A percentile compares a stretch with the other conserved stretches of the same genome.
Evolutionary conservation across 2,329 filamentous ascomycete genomes (phyloP).

Genomic region (Talaromyces verruculosus): DNA sequence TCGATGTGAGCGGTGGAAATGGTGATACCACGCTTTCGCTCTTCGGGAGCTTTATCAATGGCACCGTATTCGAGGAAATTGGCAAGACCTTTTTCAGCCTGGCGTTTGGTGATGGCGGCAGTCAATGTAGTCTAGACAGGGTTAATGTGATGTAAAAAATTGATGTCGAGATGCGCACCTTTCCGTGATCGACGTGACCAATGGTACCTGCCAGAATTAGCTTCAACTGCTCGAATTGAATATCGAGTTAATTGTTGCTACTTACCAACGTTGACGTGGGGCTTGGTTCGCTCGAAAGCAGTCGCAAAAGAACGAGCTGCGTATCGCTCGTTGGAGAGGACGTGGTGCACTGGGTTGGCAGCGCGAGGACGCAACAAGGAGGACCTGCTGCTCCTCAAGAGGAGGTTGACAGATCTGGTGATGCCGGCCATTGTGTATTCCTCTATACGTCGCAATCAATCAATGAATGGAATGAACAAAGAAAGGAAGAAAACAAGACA

Average conservation of each 20-base stretch:
- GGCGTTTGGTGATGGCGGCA: constrained; percentile 97
- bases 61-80: constrained; percentile 95
- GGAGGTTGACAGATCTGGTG: constrained; percentile 72
- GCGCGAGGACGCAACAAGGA: constrained; percentile 68
- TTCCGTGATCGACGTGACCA: constrained; percentile 99
- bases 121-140: constrained; percentile 82
- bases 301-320: constrained; percentile 58
- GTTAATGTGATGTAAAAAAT: background rate
- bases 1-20: constrained; percentile 98
- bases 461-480: constrained; percentile 26
- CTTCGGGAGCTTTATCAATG: constrained; percentile 98
- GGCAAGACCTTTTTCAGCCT: constrained; percentile 90
- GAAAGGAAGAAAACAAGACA: constrained; percentile 18
- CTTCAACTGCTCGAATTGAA: constrained; percentile 8
- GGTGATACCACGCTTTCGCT: constrained; percentile 99
- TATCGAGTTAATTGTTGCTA: background rate
- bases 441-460: constrained; percentile 45
- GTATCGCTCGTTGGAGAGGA: constrained; percentile 48
- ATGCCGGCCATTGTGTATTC: constrained; percentile 67
- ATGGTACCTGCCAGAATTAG: constrained; percentile 69
- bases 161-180: constrained; percentile 52
- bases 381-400: constrained; percentile 77
- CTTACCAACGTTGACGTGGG: constrained; percentile 95
- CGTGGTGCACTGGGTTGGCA: constrained; percentile 71
- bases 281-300: constrained; percentile 83